These are phyloP conservation scores for Suillus decipiens DNA, from an alignment of 768 basidiomycete species.

Conservation along the genomic window DNA sequence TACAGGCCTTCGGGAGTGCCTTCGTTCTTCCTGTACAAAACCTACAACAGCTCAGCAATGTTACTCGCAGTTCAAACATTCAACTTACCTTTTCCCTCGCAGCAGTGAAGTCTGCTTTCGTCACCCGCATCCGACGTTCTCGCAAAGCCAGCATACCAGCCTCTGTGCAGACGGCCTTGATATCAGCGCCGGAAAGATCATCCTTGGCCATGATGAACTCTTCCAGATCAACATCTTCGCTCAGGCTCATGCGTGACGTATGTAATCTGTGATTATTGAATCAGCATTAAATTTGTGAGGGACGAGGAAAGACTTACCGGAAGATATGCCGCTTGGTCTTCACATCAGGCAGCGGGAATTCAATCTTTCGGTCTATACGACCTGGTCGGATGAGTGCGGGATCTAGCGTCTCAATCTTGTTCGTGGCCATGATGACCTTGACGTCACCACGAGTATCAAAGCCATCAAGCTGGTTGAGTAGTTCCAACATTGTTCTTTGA, in stretches of 20 bases:
- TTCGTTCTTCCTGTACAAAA: conserved; percentile 96
- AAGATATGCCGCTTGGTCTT: conserved; percentile 99
- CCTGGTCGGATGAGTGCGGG: conserved; percentile 98
- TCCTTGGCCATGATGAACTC: conserved; percentile 96
- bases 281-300: background rate
- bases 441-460: conserved; percentile 99
- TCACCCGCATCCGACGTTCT: conserved; percentile 93
- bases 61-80: background rate
- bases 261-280: conserved; percentile 58
- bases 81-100: conserved; percentile 87
- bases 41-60: conserved; percentile 40
- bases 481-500: conserved; percentile 97
- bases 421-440: conserved; percentile 99
- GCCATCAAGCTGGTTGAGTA: conserved; percentile 98
- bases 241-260: conserved; percentile 92
- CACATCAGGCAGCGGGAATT: conserved; percentile 95
- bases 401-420: conserved; percentile 95
- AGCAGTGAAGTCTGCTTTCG: conserved; percentile 84
- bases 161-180: conserved; percentile 99
- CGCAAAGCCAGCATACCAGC: conserved; percentile 94
- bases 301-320: conserved; percentile 48
- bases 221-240: conserved; percentile 88
- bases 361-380: conserved; percentile 98
- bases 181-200: conserved; percentile 95
- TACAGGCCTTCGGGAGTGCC: conserved; percentile 91